Base-by-base conservation (phyloP, 345 rosid genomes). In the Salix arbutifolia region DNA sequence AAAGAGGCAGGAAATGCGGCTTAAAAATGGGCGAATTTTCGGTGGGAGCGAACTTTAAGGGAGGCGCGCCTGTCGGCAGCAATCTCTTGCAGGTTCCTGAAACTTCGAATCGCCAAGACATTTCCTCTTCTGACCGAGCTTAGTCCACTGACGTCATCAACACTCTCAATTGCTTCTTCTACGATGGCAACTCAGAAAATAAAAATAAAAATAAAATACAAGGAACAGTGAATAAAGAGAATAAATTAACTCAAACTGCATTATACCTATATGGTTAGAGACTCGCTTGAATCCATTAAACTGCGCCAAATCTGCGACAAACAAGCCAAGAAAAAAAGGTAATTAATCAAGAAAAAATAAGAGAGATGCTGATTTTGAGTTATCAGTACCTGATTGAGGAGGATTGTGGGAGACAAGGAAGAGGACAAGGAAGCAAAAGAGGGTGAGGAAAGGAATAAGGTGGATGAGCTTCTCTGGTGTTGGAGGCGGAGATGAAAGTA, bases 331-430 rank as follows among this genome's bases (percentile, higher is more conserved):
- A 16, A 9, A n/a, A 28, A 25, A 5, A 13, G 28, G 64, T 9
- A 10, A 48, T 21, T 13, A 35, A 37, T 28, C 16, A 18, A 67
- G 56, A 52, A 23, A 17, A 68, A 37, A 74, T 13, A 37, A 21
- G 58, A 33, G 73, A 28, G 62, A 48, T 37, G n/a, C 8, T n/a
- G 81, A 48, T 71, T 58, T 50, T 28, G 65, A 74, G 18, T 38
- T 35, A 23, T 58, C 1, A 33, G 31, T 82, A 91, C 98, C 96
- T 76, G 93, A 85, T 71, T 82, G 94, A 18, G 97, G 88, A 1
- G 99, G 98, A 78, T 67, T 78, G 83, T 93, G 91, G 28, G 99
- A 95, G 85, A 89, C 87, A 75, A 95, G 88, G 78, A 88, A 93
- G 74, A 95, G 98, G 69, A 93, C 81, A 80, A 95, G 81, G 77